phyloP scores from a whole-genome alignment of 1,284 basidiomycete species.

The Malassezia restricta region DNA sequence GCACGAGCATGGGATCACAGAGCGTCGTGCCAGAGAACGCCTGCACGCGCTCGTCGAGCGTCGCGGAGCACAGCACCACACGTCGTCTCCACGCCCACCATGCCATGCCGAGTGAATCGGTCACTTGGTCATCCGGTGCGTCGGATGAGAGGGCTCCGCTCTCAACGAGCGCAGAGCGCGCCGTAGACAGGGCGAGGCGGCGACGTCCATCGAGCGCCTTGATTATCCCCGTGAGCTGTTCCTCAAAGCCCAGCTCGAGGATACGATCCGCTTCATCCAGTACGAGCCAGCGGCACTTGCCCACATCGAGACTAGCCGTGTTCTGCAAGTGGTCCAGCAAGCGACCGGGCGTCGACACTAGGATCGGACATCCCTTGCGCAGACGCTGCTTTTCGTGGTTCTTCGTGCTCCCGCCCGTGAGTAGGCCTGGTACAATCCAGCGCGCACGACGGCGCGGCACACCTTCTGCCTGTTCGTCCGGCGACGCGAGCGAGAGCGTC shows the following conservation, averaged over 20 bases:
- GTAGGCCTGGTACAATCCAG: constrained; percentile 84
- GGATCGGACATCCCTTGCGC: constrained; percentile 60
- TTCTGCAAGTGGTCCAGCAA: constrained; percentile 65
- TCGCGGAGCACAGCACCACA: constrained; percentile 90
- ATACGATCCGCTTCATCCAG: constrained; percentile 90
- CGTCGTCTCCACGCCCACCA: constrained; percentile 53
- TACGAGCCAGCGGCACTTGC: constrained; percentile 87
- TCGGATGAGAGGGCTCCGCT: constrained; percentile 9
- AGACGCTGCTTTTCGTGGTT: constrained; percentile 64
- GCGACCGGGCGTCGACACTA: constrained; percentile 61
- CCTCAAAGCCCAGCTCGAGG: constrained; percentile 55
- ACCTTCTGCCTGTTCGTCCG: constrained; percentile 48
- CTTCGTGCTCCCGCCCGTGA: constrained; percentile 62
- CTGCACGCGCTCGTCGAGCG: constrained; percentile 86
- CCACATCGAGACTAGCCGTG: constrained; percentile 77
- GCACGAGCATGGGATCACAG: constrained; percentile 50
- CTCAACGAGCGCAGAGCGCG: constrained; percentile 51
- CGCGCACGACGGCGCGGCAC: constrained; percentile 47
- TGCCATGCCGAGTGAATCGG: constrained; percentile 30
- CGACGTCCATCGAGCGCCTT: constrained; percentile 45
- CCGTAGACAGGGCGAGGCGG: constrained; percentile 48
- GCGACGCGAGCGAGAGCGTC: constrained; percentile 57
- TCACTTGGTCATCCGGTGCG: constrained; percentile 20
- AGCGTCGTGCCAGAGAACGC: constrained; percentile 75
- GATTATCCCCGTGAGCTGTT: constrained; percentile 60